phyloP scores from a whole-genome alignment of 768 basidiomycete genomes.

The Rhodosporidiobolus odoratus region DNA sequence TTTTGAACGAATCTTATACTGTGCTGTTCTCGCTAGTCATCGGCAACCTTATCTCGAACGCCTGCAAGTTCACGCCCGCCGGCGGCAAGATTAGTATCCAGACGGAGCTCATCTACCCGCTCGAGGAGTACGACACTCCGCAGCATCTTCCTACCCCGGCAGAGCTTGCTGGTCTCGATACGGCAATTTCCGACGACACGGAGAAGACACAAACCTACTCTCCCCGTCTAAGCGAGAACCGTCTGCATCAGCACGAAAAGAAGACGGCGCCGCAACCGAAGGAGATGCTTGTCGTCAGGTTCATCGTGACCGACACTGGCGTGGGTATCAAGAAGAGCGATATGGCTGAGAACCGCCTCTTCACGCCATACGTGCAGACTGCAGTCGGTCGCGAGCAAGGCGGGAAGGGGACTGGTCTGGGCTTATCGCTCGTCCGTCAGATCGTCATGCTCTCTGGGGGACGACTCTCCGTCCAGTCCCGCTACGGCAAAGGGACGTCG shows the following conservation, averaged over 20 bases:
- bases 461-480: conserved; percentile 48
- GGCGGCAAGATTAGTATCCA: conserved; percentile 42
- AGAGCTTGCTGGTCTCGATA: conserved; percentile 6
- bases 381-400: conserved; percentile 51
- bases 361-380: conserved; percentile 48
- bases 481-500: conserved; percentile 37
- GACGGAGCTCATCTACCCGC: conserved; percentile 43
- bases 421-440: conserved; percentile 50
- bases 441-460: conserved; percentile 51
- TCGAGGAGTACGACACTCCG: conserved; percentile 3
- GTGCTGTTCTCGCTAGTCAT: conserved; percentile 20
- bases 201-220: conserved; percentile 1
- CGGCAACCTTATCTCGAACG: conserved; percentile 43
- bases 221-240: conserved; percentile 17
- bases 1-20: background rate
- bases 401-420: conserved; percentile 51
- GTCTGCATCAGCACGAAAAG: conserved; percentile 19
- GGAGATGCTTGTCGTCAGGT: conserved; percentile 48
- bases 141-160: background rate
- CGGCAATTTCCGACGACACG: background rate
- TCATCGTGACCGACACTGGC: conserved; percentile 51
- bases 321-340: conserved; percentile 49
- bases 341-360: conserved; percentile 45
- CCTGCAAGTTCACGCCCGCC: conserved; percentile 43
- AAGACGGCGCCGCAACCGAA: conserved; percentile 10